These are phyloP conservation scores for Sutorius australiensis DNA, from an alignment of 768 basidiomycete genomes.

Conservation along the genomic window DNA sequence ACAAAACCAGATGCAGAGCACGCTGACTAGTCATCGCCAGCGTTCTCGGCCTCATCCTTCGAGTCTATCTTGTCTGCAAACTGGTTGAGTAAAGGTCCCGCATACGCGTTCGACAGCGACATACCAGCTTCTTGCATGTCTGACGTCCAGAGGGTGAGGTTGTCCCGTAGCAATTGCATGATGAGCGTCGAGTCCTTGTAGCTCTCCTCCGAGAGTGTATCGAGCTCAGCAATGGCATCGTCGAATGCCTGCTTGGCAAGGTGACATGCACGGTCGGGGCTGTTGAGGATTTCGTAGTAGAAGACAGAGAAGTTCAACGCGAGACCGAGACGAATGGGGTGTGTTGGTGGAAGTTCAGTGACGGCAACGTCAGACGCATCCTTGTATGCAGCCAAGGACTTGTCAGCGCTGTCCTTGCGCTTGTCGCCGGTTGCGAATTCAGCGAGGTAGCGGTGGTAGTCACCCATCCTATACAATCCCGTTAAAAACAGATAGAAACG, in stretches of 20 bases:
- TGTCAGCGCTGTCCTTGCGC: slow-evolving; percentile 95
- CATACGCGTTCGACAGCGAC: slow-evolving; percentile 33
- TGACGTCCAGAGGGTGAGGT: slow-evolving; percentile 96
- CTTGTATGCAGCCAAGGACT: slow-evolving; percentile 97
- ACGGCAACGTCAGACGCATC: slow-evolving; percentile 96
- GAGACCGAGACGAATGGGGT: slow-evolving; percentile 97
- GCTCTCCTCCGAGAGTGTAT: slow-evolving; percentile 96
- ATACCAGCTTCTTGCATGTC: slow-evolving; percentile 92
- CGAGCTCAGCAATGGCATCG: slow-evolving; percentile 97
- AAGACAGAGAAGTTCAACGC: slow-evolving; percentile 99
- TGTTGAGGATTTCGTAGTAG: slow-evolving; percentile 99
- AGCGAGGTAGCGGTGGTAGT: slow-evolving; percentile 98
- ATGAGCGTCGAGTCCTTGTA: slow-evolving; percentile 99
- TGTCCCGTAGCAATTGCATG: slow-evolving; percentile 95
- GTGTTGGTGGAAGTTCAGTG: slow-evolving; percentile 91
- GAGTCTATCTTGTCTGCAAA: slow-evolving; percentile 64
- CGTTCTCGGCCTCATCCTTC: slow-evolving; percentile 66
- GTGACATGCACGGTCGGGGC: slow-evolving; percentile 96
- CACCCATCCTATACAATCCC: slow-evolving; percentile 76
- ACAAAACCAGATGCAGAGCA: slow-evolving; percentile 6
- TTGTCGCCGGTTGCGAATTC: slow-evolving; percentile 98
- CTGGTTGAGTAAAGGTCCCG: slow-evolving; percentile 6
- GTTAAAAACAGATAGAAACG: slow-evolving; percentile 8
- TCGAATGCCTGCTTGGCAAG: slow-evolving; percentile 99
- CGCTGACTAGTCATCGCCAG: slow-evolving; percentile 59